A percentile compares a stretch with the other conserved stretches of the same genome.
phyloP scores from a whole-genome alignment of 805 yeast species.

The Brettanomyces bruxellensis region DNA sequence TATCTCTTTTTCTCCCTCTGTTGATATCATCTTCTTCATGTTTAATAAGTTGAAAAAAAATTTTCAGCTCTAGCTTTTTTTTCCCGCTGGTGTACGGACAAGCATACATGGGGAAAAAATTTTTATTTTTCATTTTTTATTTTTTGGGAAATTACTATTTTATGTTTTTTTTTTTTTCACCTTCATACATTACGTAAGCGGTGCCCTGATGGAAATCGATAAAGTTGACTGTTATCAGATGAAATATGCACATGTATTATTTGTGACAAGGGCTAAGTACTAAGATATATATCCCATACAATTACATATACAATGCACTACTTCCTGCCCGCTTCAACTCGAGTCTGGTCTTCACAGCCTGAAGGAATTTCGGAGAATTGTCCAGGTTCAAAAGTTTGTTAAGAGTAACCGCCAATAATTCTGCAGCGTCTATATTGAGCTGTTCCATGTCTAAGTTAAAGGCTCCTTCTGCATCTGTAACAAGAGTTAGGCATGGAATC shows the following conservation, averaged over 20 bases:
- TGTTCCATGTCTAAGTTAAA: constrained; percentile 34
- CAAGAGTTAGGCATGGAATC: constrained; percentile 8
- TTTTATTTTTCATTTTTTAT: too few species aligned
- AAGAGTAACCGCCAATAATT: constrained; percentile 24
- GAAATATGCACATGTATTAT: too few species aligned
- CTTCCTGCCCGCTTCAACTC: constrained; percentile 10
- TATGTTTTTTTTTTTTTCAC: too few species aligned
- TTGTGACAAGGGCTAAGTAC: background rate
- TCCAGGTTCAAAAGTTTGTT: constrained; percentile 8
- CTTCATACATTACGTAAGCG: too few species aligned
- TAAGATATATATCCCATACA: background rate
- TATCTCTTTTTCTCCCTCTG: background rate
- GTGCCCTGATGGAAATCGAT: too few species aligned
- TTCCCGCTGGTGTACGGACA: too few species aligned
- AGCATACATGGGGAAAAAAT: too few species aligned
- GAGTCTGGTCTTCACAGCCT: constrained; percentile 6
- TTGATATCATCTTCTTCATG: background rate
- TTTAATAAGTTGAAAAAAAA: too few species aligned
- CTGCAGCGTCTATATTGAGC: constrained; percentile 30
- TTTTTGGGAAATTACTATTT: too few species aligned
- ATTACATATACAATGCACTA: constrained; percentile 10
- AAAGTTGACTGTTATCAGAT: too few species aligned
- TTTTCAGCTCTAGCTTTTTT: too few species aligned
- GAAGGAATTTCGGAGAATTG: constrained; percentile 3
- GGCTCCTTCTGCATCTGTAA: constrained; percentile 40